Base-by-base conservation (phyloP, 1,139 yeast genomes). In the Nematodospora anomalae region DNA sequence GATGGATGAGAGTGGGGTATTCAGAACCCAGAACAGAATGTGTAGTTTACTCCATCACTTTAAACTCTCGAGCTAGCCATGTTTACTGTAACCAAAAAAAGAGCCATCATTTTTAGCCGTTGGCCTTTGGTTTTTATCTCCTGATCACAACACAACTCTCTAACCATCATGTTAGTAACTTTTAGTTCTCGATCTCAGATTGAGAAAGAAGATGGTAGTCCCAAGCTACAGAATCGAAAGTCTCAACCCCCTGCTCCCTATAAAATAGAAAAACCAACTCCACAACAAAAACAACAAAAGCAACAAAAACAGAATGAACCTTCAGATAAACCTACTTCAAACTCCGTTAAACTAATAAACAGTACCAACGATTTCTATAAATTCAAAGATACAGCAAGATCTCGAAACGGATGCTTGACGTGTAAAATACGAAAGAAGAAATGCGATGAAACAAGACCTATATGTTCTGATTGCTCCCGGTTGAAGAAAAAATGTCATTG, bases 401-500 rank as follows among this genome's bases (percentile, higher is more conserved):
- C 82, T 2, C 67, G 69, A 46, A 67, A 67, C 45, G 92, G 92
- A 0, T 83, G 92, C 53, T 58, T 81, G 30, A 81, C 89, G 0
- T 83, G 92, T 50, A 77, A 87, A 41, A 69, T 74, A 32, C 61
- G 92, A 28, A 83, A 83, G 66, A 83, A 83, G 57, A 76, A 86
- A 46, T 83, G 92, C 50, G 79, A 83, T 50, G 92, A 83, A 52
- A 55, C 55, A 1, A 68, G 67, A 39, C 92, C 92, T 2, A 51
- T 53, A 3, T 83, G 92, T 51, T 54, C 64, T 0, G 86, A 82
- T 39, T 82, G 89, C 55, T 41, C 51, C 4, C 58, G 89, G 40
- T 57, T 82, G 21, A 64, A 70, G 2, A 65, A 79, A 33, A 68
- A 64, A 22, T 82, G 89, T 53, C 60, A 62, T 9, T 67, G 71